phyloP scores from a whole-genome alignment of 345 rosid species.

The Carallia pectinifolia region DNA sequence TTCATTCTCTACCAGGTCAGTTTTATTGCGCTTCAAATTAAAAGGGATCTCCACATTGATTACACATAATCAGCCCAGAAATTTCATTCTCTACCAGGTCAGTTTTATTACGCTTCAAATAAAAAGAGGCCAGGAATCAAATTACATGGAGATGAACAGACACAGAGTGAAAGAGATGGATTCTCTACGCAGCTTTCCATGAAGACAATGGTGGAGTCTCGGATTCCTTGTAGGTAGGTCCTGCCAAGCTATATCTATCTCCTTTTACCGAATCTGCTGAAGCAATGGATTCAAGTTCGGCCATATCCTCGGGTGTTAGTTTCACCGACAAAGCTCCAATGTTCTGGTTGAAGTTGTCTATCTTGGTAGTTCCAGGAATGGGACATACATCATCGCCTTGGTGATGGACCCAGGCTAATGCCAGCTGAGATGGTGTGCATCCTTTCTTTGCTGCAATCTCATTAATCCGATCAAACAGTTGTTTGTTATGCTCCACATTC shows the following conservation, averaged over 20 bases:
- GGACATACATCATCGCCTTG: slow-evolving; percentile 53
- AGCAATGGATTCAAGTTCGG: slow-evolving; percentile 54
- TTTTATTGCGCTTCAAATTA: not conserved
- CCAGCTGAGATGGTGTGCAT: slow-evolving; percentile 52
- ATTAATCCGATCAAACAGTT: slow-evolving; percentile 32
- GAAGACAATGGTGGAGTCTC: slow-evolving; percentile 29
- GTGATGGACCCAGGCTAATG: slow-evolving; percentile 63
- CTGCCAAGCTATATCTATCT: slow-evolving; percentile 20
- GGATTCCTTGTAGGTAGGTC: slow-evolving; percentile 23
- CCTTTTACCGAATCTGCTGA: slow-evolving; percentile 41
- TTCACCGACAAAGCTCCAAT: slow-evolving; percentile 47
- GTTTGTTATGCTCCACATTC: slow-evolving; percentile 44
- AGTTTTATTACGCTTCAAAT: not conserved
- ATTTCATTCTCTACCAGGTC: not conserved
- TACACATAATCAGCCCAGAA: not conserved
- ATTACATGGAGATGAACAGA: not conserved
- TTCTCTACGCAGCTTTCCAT: slow-evolving; percentile 7
- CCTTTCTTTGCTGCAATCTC: slow-evolving; percentile 44
- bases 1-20: no score
- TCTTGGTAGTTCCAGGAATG: slow-evolving; percentile 55
- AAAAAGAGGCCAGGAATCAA: not conserved
- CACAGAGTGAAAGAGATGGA: not conserved
- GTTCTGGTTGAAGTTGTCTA: slow-evolving; percentile 52
- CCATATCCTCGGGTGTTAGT: slow-evolving; percentile 50
- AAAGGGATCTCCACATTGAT: not conserved